Percentiles rank a stretch among this genome's conserved stretches.
Conservation (phyloP, 352 stramenopile species). For the Pythium coloratum region DNA sequence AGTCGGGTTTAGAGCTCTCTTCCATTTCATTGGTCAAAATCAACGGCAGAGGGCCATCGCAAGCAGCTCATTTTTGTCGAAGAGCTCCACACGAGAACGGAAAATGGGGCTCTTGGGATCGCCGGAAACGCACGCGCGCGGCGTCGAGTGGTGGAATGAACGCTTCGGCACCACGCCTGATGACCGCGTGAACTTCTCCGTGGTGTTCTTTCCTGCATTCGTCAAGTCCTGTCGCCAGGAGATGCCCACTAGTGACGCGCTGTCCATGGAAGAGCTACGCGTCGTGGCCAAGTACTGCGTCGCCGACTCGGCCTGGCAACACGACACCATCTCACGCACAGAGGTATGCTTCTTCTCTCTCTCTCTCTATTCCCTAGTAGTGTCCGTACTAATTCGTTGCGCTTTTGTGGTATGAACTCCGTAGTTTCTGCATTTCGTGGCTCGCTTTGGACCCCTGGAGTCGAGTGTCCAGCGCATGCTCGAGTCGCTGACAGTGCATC, state of each 20-base stretch:
- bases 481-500: constrained; percentile 55
- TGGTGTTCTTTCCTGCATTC: constrained; percentile 55
- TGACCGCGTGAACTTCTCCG: constrained; percentile 35
- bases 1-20: not conserved
- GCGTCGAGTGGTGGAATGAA: constrained; percentile 28
- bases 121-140: constrained; percentile 8
- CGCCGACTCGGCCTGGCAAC: constrained; percentile 39
- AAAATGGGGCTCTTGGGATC: constrained; percentile 4
- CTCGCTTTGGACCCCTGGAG: constrained; percentile 72
- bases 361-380: not conserved
- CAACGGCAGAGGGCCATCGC: constrained; percentile 14
- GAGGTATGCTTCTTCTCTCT: constrained; percentile 30
- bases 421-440: constrained; percentile 63
- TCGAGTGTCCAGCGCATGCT: constrained; percentile 55
- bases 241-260: constrained; percentile 31
- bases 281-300: constrained; percentile 59
- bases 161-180: constrained; percentile 18
- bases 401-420: constrained; percentile 4
- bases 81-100: constrained; percentile 7
- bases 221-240: constrained; percentile 39
- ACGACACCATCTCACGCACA: constrained; percentile 42
- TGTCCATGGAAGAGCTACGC: constrained; percentile 62
- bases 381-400: not conserved
- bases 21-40: constrained; percentile 23
- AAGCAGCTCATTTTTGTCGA: constrained; percentile 3